Conservation (phyloP, 345 rosid species). For the Gossypium arboreum region DNA sequence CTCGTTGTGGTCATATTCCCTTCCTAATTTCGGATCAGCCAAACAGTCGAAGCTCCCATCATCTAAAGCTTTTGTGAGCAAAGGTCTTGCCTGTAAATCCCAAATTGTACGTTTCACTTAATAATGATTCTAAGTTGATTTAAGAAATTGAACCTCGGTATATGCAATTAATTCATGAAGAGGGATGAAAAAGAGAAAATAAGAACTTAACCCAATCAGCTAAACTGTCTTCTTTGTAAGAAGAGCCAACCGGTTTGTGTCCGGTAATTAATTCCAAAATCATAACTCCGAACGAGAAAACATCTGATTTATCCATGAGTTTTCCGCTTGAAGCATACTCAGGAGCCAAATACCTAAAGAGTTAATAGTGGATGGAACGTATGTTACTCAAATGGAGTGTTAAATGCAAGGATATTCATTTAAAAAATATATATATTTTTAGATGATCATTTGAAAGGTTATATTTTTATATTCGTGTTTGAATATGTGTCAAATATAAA, state of each 20-base stretch:
- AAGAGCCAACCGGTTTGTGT: constrained; percentile 67
- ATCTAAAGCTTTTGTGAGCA: constrained; percentile 56
- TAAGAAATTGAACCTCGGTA: no score
- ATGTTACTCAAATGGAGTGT: no score
- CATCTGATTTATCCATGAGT: constrained; percentile 85
- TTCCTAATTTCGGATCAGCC: constrained; percentile 56
- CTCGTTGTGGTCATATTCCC: constrained; percentile 55
- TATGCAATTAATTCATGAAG: no score
- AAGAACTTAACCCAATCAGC: constrained; percentile 71
- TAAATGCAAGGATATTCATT: no score
- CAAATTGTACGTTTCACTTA: constrained; percentile 6
- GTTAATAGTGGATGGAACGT: no score
- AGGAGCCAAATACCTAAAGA: constrained; percentile 79
- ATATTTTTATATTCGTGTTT: no score
- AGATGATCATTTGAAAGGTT: no score
- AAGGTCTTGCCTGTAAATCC: constrained; percentile 65
- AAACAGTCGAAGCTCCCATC: constrained; percentile 49
- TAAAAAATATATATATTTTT: no score
- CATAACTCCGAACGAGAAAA: constrained; percentile 92
- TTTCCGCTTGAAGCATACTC: constrained; percentile 95
- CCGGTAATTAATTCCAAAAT: constrained; percentile 86
- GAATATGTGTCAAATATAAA: no score
- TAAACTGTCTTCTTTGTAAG: constrained; percentile 69
- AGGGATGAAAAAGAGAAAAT: no score
- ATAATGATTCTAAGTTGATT: neutral